Base-by-base conservation (phyloP, 352 stramenopile species). In the Phytopythium litorale region DNA sequence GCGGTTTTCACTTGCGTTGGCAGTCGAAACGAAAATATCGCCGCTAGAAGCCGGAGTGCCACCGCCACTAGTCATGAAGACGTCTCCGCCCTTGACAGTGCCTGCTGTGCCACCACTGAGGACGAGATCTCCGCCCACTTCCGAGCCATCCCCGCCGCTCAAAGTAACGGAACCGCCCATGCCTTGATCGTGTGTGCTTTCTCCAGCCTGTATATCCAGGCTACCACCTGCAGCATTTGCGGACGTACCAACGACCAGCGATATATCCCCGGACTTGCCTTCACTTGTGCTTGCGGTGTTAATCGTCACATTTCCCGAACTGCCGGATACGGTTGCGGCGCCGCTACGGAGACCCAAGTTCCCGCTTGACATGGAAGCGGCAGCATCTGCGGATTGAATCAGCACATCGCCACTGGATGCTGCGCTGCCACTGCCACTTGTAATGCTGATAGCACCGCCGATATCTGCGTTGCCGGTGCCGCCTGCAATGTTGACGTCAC, bases 361-460 rank as follows among this genome's bases (percentile, higher is more conserved):
- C 3, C 48, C 50, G 30, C 50, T 56, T 4, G 28, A 32, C 28
- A 21, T 40, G 12, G 50, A 56, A 5, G 7, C 32, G 5, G 30
- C 30, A 7, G 50, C 7, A 7, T 42, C 50, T 23, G 50, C 50
- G 0, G 50, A 42, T 28, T 30, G 16, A 25, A 64, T 32, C 6
- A 16, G 7, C 7, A 71, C 64, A 19, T 46, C 32, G 2, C 60
- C 65, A 28, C 65, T 66, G 18, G 43, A 23, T 15, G 43, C 42
- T 12, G 38, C 7, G 6, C 25, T 30, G 13, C 57, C 52, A 40
- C 25, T 57, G 2, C 64, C 64, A 52, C 58, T 66, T 21, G n/a
- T 28, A 33, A 66, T 54, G 16, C 9, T 66, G 46, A 82, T 56
- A 16, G 71, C 80, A 45, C 82, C 82, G 43, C 66, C 64, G n/a